phyloP scores from a whole-genome alignment of 2,329 filamentous ascomycete genomes.

The Aspergillus aculeatus region DNA sequence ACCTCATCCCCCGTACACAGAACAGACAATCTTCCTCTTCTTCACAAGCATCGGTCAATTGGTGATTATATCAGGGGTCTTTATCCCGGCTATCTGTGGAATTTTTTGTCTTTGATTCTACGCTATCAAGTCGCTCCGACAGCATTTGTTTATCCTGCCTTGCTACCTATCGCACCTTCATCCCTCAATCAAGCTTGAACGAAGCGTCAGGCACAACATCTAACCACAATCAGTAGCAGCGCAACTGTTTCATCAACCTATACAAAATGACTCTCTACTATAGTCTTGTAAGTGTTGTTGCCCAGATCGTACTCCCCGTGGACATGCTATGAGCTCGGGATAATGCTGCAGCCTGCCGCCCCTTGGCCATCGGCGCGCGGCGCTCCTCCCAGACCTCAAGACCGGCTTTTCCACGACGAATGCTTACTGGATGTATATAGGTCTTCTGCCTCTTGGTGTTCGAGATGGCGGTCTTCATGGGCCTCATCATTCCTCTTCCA shows the following conservation, averaged over 20 bases:
- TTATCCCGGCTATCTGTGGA: not conserved
- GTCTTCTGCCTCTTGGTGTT: conserved; percentile 51
- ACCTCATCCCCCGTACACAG: conserved; percentile 55
- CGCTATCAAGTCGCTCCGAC: not conserved
- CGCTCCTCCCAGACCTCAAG: not conserved
- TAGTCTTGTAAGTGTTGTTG: conserved; percentile 55
- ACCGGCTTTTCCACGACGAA: not conserved
- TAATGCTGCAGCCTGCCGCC: conserved; percentile 23
- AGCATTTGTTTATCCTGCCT: conserved; percentile 20
- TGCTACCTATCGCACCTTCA: conserved; percentile 8
- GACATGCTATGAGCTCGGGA: not conserved
- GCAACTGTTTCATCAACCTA: not conserved
- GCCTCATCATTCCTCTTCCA: conserved; percentile 72
- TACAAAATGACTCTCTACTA: conserved; percentile 67
- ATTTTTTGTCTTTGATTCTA: not conserved
- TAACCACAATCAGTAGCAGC: not conserved
- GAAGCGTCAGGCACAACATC: not conserved
- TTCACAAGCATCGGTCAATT: not conserved
- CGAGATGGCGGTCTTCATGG: conserved; percentile 52
- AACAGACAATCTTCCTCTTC: not conserved
- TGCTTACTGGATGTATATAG: conserved; percentile 28
- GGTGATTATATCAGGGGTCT: not conserved
- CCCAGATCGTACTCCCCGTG: not conserved
- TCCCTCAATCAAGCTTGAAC: conserved; percentile 1
- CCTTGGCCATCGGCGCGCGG: not conserved